Percentiles rank a stretch among this genome's conserved stretches.
These are phyloP conservation scores for Microglena sp. DNA, from an alignment of 139 green algal genomes.

Conservation along the genomic window DNA sequence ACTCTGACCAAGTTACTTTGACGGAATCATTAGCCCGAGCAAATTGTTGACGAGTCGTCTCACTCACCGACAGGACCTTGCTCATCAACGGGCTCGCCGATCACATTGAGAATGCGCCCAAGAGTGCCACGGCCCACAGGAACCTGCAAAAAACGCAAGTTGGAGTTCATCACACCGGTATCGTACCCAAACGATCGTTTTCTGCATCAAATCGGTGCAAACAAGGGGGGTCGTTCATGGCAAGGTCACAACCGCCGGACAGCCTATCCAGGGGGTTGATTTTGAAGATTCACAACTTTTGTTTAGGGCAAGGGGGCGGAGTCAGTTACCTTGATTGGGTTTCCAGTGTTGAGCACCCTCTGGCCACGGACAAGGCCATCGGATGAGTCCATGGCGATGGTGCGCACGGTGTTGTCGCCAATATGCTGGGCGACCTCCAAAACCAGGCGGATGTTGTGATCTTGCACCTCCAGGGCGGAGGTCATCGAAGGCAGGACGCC, in stretches of 20 bases:
- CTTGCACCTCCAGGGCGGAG: constrained; percentile 79
- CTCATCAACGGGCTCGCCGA: constrained; percentile 98
- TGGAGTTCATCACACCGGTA: too few species aligned
- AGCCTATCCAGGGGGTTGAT: too few species aligned
- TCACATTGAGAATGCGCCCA: constrained; percentile 99
- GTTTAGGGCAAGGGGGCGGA: too few species aligned
- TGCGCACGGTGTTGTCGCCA: constrained; percentile 93
- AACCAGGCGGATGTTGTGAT: constrained; percentile 81
- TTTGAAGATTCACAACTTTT: too few species aligned
- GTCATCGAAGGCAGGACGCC: constrained; percentile 89
- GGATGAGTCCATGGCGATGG: constrained; percentile 98
- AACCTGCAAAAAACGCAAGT: constrained; percentile 67
- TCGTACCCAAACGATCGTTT: too few species aligned
- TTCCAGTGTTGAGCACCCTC: constrained; percentile 80
- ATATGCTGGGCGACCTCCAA: constrained; percentile 97
- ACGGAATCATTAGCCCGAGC: too few species aligned
- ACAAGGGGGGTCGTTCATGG: too few species aligned
- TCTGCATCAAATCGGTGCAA: too few species aligned
- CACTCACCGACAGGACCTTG: constrained; percentile 81
- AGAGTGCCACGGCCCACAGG: constrained; percentile 92
- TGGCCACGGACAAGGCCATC: constrained; percentile 92
- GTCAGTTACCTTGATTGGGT: constrained; percentile 91
- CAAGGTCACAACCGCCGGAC: too few species aligned
- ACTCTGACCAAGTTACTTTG: too few species aligned
- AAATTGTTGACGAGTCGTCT: too few species aligned